Conservation (phyloP, 1,284 basidiomycete species). For the Trametes polyzona region DNA sequence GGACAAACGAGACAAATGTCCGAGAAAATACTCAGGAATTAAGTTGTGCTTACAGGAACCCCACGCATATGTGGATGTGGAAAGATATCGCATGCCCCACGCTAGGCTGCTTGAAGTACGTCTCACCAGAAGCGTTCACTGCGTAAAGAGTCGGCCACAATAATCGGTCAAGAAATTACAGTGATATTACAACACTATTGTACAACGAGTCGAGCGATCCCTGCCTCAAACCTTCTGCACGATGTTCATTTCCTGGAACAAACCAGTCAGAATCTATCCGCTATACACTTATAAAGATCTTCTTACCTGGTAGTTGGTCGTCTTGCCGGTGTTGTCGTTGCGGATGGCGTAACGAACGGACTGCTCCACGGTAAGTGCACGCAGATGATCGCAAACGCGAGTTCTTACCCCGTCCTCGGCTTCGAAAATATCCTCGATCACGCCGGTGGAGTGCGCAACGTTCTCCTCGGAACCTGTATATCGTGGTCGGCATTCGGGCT, state of each 20-base stretch:
- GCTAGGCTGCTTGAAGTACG: no score
- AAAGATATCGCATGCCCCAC: no score
- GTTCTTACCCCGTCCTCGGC: constrained; percentile 35
- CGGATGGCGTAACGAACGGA: constrained; percentile 42
- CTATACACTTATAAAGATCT: background rate
- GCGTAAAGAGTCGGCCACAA: no score
- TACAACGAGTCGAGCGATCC: background rate
- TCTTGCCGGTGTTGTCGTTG: constrained; percentile 49
- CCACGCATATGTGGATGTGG: no score
- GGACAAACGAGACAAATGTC: no score
- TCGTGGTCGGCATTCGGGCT: background rate
- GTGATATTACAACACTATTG: no score
- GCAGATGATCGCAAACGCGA: background rate
- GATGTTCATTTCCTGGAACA: constrained; percentile 44
- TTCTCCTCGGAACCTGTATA: constrained; percentile 40
- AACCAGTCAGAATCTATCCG: background rate
- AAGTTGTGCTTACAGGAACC: no score
- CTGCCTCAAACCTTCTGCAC: constrained; percentile 33
- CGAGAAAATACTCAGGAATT: no score
- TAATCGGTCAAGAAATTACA: no score
- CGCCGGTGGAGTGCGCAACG: constrained; percentile 43
- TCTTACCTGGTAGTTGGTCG: constrained; percentile 43
- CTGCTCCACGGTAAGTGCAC: constrained; percentile 24
- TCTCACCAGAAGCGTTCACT: no score
- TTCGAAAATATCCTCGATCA: constrained; percentile 39